Base-by-base conservation (phyloP, 2,329 filamentous ascomycete species). In the Berkeleyomyces basicola region DNA sequence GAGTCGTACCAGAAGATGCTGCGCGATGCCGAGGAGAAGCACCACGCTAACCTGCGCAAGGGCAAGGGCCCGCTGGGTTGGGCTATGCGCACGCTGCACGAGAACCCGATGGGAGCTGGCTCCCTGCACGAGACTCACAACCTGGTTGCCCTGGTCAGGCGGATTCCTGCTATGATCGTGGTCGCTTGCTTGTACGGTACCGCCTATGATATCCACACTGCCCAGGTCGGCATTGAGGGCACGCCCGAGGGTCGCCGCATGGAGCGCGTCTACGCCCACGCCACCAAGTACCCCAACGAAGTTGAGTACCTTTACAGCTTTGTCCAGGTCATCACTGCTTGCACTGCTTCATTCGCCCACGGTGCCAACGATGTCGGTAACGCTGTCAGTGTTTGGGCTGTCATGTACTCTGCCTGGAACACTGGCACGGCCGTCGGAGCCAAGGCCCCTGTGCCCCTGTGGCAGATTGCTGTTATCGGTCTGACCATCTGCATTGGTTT, bases 181-280 rank as follows among this genome's bases (percentile, higher is more conserved):
- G 77, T 77, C 66, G 86, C 78, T 62, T 70, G 77, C 14, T 80
- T 90, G 60, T 92, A 92, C 71, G 88, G 88, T 72, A 71, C 86
- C 36, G 78, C 91, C 78, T 92, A 91, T 74, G 88, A 92, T 68
- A 92, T 91, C 69, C 87, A 91, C 78, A 79, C 81, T 58, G 85
- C 86, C 3, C 87, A 90, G 76, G 77, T 78, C 61, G 87, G 87
- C 70, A 79, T 88, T 53, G 70, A 77, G 10, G 86, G 86, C 31
- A 89, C 87, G 1, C 86, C 86, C 5, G 87, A 90, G 65, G 87
- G 86, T 64, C 75, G 75, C 43, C 85, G 87, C 65, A 88, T 89
- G 85, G 75, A 80, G 69, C 77, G 80, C 51, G 84, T 87, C 64
- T 89, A 89, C 71, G 75, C 76, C 40, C 71, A 79, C 61, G 85